Conservation (phyloP, 75 land plant species). For the Gnetum montanum region DNA sequence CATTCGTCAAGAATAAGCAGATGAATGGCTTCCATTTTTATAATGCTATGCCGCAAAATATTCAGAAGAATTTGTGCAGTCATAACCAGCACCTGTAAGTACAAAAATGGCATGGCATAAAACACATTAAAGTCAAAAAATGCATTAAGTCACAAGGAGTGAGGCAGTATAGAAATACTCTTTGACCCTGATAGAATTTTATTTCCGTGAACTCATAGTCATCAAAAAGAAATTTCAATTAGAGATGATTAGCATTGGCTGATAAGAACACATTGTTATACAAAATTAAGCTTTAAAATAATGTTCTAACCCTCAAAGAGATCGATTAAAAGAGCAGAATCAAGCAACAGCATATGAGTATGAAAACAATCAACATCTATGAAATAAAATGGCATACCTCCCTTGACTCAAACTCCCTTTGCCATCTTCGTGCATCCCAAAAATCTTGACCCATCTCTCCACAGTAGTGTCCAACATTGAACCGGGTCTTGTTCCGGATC, state of each 20-base stretch:
- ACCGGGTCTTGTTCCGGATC: constrained; percentile 77
- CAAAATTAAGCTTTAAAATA: too few species aligned
- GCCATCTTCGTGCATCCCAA: constrained; percentile 98
- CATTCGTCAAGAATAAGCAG: constrained; percentile 87
- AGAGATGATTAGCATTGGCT: too few species aligned
- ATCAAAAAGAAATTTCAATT: too few species aligned
- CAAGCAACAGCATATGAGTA: background rate
- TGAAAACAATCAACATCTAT: background rate
- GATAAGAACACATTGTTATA: too few species aligned
- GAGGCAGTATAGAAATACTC: background rate
- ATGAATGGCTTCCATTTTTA: constrained; percentile 45
- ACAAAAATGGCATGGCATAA: too few species aligned
- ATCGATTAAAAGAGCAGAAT: constrained; percentile 4
- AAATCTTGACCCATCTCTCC: constrained; percentile 99
- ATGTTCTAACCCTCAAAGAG: too few species aligned
- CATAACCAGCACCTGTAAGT: constrained; percentile 79
- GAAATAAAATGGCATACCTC: constrained; percentile 43
- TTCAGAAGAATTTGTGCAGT: constrained; percentile 81
- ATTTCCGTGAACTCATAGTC: too few species aligned
- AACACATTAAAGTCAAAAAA: too few species aligned
- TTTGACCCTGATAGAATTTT: too few species aligned
- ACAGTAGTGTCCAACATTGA: constrained; percentile 89
- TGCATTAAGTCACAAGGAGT: background rate
- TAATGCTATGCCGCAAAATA: constrained; percentile 51
- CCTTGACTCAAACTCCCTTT: constrained; percentile 88